A percentile compares a stretch with the other conserved stretches of the same genome.
Evolutionary conservation across 768 basidiomycete genomes (phyloP).

Genomic region (Kockovaella imperatae): DNA sequence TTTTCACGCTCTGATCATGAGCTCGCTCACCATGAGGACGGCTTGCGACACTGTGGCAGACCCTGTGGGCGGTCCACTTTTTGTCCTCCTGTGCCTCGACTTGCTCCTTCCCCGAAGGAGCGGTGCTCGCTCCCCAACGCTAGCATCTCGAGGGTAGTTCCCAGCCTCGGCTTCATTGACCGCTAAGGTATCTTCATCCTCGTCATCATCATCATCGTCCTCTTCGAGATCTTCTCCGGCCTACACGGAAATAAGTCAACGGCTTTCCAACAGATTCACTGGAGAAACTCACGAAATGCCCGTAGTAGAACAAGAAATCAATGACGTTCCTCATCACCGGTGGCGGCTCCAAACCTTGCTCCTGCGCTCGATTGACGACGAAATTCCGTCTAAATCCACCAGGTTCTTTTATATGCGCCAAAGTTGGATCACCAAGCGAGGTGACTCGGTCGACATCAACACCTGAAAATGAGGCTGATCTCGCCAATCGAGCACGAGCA

Average conservation of each 20-base stretch:
- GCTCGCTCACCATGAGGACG: conserved; percentile 68
- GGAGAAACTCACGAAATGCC: conserved; percentile 73
- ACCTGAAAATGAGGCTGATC: conserved; percentile 51
- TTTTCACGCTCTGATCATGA: not conserved
- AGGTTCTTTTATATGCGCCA: conserved; percentile 89
- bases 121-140: conserved; percentile 28
- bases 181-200: conserved; percentile 48
- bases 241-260: conserved; percentile 43
- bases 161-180: not conserved
- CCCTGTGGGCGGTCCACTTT: conserved; percentile 61
- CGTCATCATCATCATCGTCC: conserved; percentile 68
- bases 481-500: conserved; percentile 27
- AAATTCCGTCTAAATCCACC: conserved; percentile 91
- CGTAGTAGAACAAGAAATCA: conserved; percentile 88
- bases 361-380: conserved; percentile 62
- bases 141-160: not conserved
- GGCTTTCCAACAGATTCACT: conserved; percentile 2
- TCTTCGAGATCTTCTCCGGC: conserved; percentile 86
- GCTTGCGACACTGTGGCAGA: conserved; percentile 88
- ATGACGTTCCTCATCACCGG: conserved; percentile 72
- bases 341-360: conserved; percentile 57
- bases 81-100: conserved; percentile 46
- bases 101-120: conserved; percentile 30
- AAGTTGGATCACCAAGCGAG: conserved; percentile 56
- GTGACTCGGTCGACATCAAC: conserved; percentile 54